These are phyloP conservation scores for Colletotrichum noveboracense DNA, from an alignment of 2,329 filamentous ascomycete species.

Conservation along the genomic window DNA sequence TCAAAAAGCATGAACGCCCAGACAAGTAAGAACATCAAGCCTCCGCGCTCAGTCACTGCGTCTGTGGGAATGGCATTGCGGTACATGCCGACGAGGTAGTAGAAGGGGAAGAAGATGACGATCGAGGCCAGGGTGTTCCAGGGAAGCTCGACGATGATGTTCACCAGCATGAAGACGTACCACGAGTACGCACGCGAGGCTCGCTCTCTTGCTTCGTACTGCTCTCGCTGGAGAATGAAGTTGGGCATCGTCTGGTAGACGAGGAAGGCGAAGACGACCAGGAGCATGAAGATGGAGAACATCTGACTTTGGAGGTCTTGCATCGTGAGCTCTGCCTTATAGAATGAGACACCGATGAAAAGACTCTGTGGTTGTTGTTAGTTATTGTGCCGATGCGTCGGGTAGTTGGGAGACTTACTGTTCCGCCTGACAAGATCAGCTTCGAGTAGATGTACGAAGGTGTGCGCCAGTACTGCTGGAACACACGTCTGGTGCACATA, in stretches of 20 bases:
- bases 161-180: slow-evolving; percentile 68
- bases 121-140: slow-evolving; percentile 67
- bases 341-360: slow-evolving; percentile 71
- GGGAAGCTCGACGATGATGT: slow-evolving; percentile 71
- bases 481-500: slow-evolving; percentile 68
- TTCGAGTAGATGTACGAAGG: slow-evolving; percentile 80
- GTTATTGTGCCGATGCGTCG: fast-evolving
- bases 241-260: slow-evolving; percentile 69
- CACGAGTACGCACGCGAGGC: slow-evolving; percentile 70
- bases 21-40: slow-evolving; percentile 67
- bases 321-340: slow-evolving; percentile 57
- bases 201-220: slow-evolving; percentile 71
- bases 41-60: slow-evolving; percentile 45
- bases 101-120: slow-evolving; percentile 68
- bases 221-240: slow-evolving; percentile 67
- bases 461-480: slow-evolving; percentile 80
- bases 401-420: slow-evolving; percentile 18
- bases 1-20: slow-evolving; percentile 68
- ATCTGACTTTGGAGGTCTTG: slow-evolving; percentile 71
- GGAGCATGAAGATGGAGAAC: slow-evolving; percentile 69
- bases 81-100: slow-evolving; percentile 69
- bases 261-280: slow-evolving; percentile 67
- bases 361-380: slow-evolving; percentile 39
- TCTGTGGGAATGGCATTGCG: slow-evolving; percentile 46
- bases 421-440: slow-evolving; percentile 56